phyloP scores from a whole-genome alignment of 2,329 filamentous ascomycete genomes.

The Corinectria fuckeliana region DNA sequence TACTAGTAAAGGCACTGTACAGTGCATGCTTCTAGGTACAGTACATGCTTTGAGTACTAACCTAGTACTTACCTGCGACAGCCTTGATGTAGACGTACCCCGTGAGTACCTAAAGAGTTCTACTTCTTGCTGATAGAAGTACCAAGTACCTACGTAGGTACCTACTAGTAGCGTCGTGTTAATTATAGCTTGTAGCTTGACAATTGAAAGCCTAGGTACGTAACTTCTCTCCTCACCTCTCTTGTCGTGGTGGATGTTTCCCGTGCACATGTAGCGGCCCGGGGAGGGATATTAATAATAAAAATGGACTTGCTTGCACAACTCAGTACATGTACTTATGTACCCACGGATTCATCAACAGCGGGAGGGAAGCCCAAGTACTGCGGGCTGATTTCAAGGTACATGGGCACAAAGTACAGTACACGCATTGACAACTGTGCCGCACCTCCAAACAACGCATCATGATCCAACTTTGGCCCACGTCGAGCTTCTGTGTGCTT shows the following conservation, averaged over 20 bases:
- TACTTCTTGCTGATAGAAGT: too few species aligned
- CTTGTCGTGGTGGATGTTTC: background rate
- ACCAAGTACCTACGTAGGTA: too few species aligned
- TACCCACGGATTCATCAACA: too few species aligned
- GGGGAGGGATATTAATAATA: too few species aligned
- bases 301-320: background rate
- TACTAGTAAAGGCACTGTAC: background rate
- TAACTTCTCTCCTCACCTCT: background rate
- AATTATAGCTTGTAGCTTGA: constrained; percentile 13
- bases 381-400: too few species aligned
- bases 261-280: too few species aligned
- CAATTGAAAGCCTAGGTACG: too few species aligned
- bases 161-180: background rate
- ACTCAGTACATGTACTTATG: too few species aligned
- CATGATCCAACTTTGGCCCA: background rate
- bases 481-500: constrained; percentile 31
- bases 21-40: background rate
- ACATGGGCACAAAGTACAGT: background rate
- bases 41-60: background rate
- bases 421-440: background rate
- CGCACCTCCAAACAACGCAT: constrained; percentile 6
- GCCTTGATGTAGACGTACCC: background rate
- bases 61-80: too few species aligned
- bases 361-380: too few species aligned
- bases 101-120: too few species aligned